phyloP scores from a whole-genome alignment of 2,329 filamentous ascomycete species.

The Alternaria sp. region DNA sequence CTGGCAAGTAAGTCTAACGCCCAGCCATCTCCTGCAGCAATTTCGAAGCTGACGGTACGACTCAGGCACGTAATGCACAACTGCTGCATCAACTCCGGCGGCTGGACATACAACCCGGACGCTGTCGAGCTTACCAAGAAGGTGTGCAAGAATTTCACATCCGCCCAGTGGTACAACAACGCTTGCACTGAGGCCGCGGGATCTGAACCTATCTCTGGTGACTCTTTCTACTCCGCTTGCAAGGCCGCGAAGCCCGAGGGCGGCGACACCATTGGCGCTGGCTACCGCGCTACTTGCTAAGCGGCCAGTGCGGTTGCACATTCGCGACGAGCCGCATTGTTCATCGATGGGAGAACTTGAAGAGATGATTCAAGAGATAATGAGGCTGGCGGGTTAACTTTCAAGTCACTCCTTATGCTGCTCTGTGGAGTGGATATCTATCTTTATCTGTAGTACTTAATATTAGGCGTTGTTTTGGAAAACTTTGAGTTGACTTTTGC shows the following conservation, averaged over 20 bases:
- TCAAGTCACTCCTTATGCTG: not conserved
- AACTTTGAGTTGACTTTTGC: not conserved
- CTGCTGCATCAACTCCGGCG: not conserved
- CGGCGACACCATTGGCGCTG: not conserved
- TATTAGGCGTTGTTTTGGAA: not conserved
- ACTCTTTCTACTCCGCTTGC: not conserved
- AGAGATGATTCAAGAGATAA: not conserved
- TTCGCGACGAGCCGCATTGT: not conserved
- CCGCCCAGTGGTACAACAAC: not conserved
- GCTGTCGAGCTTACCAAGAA: no score
- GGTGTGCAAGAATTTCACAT: no score
- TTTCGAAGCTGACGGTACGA: not conserved
- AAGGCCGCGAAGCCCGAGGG: not conserved
- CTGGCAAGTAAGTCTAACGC: not conserved
- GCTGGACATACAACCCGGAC: not conserved
- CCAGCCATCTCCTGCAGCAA: fast-evolving
- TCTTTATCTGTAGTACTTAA: not conserved
- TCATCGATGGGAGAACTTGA: not conserved
- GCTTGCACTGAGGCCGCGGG: not conserved
- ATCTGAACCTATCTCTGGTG: not conserved
- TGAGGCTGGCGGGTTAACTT: not conserved
- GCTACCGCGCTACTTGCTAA: no score
- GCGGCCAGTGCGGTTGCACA: fast-evolving
- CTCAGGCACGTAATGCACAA: not conserved
- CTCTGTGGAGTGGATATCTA: not conserved